Base-by-base conservation (phyloP, 2,329 filamentous ascomycete species). In the Dothideomycetes sp. region DNA sequence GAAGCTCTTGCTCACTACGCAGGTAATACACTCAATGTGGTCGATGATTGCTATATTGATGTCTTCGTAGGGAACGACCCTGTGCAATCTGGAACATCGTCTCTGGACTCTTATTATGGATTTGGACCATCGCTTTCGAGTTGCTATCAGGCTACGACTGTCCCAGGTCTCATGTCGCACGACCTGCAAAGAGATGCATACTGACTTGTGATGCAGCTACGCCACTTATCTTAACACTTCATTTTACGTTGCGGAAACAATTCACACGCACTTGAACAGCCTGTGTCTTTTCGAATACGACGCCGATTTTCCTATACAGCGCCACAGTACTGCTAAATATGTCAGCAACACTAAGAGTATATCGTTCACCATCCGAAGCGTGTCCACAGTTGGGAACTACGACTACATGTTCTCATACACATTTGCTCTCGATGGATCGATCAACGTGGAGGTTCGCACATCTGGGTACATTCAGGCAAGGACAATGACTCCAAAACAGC, bases 391-490 rank as follows among this genome's bases (percentile, higher is more conserved):
- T 4, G 69, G 68, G 0, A 74, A 74, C 51, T 73, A 74, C 49
- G 69, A 74, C 45, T 65, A 65, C 41, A 61, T 62, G 34, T 66
- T 72, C 38, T 60, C 55, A 30, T 74, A 73, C 46, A 54, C 57
- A 7, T 75, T 75, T 52, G 64, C 62, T 47, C 46, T 27, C 3
- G 71, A 75, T 41, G 71, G 70, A 3, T 63, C 61, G 8, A 66
- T 75, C 7, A 53, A 63, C 3, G 63, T 73, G 16, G 64, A 71
- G 35, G 65, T 70, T 1, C 58, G 68, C 4, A 68, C 71, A 1
- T 68, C 64, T 0, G 70, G 75, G 0, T 75, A 73, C 46, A 73
- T 76, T 36, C 64, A 70, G n/a, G n/a, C n/a, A n/a, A n/a, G n/a
- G n/a, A n/a, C n/a, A n/a, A n/a, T n/a, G n/a, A n/a, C n/a, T n/a